phyloP scores from a whole-genome alignment of 208 protist species.

The Wallacemonas sp. region DNA sequence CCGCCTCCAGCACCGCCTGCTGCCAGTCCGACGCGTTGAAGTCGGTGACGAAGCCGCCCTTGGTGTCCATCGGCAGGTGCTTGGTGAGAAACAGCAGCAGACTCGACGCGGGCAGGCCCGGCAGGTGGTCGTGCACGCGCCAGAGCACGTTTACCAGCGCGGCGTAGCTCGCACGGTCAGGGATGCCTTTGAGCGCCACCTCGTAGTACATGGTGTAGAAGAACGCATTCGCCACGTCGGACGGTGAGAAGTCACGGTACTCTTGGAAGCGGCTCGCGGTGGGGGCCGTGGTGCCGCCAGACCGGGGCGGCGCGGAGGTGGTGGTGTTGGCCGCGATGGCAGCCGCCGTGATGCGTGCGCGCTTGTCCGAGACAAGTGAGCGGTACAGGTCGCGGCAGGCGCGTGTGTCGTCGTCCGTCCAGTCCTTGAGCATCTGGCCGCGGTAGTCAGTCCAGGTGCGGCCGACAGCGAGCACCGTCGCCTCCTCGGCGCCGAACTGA shows the following conservation, averaged over 20 bases:
- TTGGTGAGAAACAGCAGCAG: constrained; percentile 32
- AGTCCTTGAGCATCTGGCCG: not conserved
- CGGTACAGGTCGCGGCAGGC: not conserved
- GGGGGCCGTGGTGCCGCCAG: not conserved
- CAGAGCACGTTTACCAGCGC: constrained; percentile 52
- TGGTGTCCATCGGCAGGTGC: not conserved
- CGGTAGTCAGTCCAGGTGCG: constrained; percentile 11
- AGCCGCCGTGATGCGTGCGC: not conserved
- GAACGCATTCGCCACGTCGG: constrained; percentile 63
- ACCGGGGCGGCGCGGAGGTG: too few species aligned
- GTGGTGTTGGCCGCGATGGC: not conserved
- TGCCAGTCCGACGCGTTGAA: constrained; percentile 41
- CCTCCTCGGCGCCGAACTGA: not conserved
- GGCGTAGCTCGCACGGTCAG: constrained; percentile 17
- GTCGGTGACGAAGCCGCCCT: not conserved
- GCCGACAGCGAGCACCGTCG: constrained; percentile 13
- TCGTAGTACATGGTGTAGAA: constrained; percentile 67
- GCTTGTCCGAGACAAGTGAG: not conserved
- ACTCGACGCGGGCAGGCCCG: constrained; percentile 36
- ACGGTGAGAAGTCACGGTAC: constrained; percentile 29
- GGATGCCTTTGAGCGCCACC: constrained; percentile 43
- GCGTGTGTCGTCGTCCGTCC: not conserved
- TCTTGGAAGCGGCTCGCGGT: too few species aligned
- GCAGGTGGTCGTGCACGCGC: constrained; percentile 37
- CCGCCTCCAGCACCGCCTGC: constrained; percentile 37